Conservation (phyloP, 2,329 filamentous ascomycete genomes). For the Hypoxylon sp. region DNA sequence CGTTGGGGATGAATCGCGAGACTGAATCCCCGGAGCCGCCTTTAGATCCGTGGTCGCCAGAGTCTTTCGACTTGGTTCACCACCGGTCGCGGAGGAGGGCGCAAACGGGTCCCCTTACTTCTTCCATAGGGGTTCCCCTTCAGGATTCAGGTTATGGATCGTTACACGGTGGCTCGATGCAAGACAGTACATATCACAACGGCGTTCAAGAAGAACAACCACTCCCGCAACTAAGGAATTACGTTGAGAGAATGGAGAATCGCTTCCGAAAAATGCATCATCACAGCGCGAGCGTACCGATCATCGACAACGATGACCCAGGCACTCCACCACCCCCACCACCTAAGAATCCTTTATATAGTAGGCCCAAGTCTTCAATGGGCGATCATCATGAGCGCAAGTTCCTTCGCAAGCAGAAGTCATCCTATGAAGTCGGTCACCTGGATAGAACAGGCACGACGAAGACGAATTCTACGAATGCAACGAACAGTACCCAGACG, state of each 20-base stretch:
- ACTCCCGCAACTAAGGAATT: conserved; percentile 83
- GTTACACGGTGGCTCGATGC: conserved; percentile 69
- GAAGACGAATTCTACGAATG: conserved; percentile 87
- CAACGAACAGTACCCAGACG: conserved; percentile 77
- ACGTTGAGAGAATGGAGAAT: conserved; percentile 93
- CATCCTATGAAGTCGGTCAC: conserved; percentile 82
- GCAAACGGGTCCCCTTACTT: conserved; percentile 74
- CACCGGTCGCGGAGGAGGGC: conserved; percentile 58
- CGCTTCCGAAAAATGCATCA: conserved; percentile 81
- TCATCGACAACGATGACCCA: conserved; percentile 65
- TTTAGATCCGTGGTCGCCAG: conserved; percentile 88
- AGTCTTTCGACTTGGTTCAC: conserved; percentile 78
- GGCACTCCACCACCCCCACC: conserved; percentile 52
- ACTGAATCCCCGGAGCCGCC: conserved; percentile 70
- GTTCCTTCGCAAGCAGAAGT: conserved; percentile 74
- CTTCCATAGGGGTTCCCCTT: conserved; percentile 78
- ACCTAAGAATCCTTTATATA: conserved; percentile 67
- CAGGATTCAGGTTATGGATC: conserved; percentile 75
- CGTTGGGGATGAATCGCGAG: conserved; percentile 78
- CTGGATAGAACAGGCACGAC: conserved; percentile 87
- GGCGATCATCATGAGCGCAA: conserved; percentile 63
- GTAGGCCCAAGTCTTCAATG: conserved; percentile 73
- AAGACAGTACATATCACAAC: conserved; percentile 61
- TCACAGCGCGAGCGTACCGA: conserved; percentile 63
- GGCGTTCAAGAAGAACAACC: conserved; percentile 66